Evolutionary conservation across 2,329 filamentous ascomycete species (phyloP).

Genomic region (Colletotrichum caudatum): DNA sequence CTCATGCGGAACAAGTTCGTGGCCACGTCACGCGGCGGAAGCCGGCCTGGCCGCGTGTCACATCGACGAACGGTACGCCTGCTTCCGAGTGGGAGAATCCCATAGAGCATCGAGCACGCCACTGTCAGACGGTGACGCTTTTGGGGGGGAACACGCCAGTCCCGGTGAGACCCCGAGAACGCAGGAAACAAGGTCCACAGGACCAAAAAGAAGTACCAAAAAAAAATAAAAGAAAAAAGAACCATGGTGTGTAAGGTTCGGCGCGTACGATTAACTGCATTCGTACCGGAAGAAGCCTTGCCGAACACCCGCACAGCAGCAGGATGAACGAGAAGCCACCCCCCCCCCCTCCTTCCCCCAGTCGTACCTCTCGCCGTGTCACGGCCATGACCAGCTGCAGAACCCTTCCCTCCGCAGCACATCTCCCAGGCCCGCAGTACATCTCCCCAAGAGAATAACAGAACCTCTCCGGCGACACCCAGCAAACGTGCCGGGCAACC

Average conservation of each 20-base stretch:
- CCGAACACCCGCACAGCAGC: neutral
- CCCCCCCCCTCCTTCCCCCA: too few species aligned
- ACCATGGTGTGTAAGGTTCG: neutral
- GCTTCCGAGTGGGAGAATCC: neutral
- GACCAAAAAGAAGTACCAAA: neutral
- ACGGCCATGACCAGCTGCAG: neutral
- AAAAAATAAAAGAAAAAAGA: neutral
- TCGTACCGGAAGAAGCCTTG: neutral
- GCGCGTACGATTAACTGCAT: too few species aligned
- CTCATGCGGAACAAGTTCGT: neutral
- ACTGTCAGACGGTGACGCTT: neutral
- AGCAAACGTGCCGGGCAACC: neutral
- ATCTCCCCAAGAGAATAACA: neutral
- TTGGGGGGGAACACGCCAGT: too few species aligned
- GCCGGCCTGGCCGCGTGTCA: neutral
- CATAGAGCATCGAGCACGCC: too few species aligned
- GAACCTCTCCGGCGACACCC: neutral
- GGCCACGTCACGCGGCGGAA: neutral
- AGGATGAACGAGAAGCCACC: neutral
- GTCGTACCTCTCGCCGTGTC: neutral
- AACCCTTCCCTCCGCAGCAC: neutral
- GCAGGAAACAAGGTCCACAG: neutral
- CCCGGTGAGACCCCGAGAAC: neutral
- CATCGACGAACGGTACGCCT: neutral
- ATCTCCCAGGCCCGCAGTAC: neutral